A percentile compares a stretch with the other conserved stretches of the same genome.
These are phyloP conservation scores for Penicillium sclerotiorum DNA, from an alignment of 2,329 filamentous ascomycete species.

Conservation along the genomic window DNA sequence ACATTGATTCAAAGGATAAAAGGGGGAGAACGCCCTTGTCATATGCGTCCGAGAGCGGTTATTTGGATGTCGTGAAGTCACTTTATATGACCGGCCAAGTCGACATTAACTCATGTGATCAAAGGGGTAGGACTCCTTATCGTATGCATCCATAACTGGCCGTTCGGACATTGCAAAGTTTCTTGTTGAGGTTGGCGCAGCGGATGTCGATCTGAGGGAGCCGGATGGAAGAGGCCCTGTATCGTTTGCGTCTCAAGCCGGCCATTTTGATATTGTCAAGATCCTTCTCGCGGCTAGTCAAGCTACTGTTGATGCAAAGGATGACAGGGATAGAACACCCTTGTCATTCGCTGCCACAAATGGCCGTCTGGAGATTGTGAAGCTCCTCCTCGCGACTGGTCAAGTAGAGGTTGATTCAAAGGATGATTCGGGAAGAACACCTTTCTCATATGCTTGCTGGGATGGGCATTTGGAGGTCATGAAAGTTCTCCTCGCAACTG, in stretches of 20 bases:
- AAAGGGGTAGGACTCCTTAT: not conserved
- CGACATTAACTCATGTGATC: not conserved
- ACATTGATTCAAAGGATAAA: too few species aligned
- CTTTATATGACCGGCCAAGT: too few species aligned
- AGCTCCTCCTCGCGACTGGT: not conserved
- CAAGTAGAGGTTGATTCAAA: not conserved
- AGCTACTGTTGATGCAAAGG: not conserved
- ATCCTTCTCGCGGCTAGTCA: too few species aligned
- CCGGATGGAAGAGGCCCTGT: too few species aligned
- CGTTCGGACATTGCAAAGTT: too few species aligned
- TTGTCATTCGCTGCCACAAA: slow-evolving; percentile 3
- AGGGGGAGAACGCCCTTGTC: too few species aligned
- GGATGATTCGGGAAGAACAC: not conserved
- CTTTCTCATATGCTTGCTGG: slow-evolving; percentile 2
- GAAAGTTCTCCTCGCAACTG: not conserved
- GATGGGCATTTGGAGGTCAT: slow-evolving; percentile 4
- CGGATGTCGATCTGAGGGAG: not conserved
- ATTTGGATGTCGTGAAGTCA: too few species aligned
- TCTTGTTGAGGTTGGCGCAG: too few species aligned
- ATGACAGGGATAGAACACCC: not conserved
- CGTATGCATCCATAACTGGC: not conserved
- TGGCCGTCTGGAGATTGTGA: slow-evolving; percentile 3
- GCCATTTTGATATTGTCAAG: too few species aligned
- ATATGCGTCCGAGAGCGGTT: too few species aligned
- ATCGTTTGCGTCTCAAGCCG: not conserved